Evolutionary conservation across 495 filamentous ascomycete genomes (phyloP).

Genomic region (Acidomyces sp.): DNA sequence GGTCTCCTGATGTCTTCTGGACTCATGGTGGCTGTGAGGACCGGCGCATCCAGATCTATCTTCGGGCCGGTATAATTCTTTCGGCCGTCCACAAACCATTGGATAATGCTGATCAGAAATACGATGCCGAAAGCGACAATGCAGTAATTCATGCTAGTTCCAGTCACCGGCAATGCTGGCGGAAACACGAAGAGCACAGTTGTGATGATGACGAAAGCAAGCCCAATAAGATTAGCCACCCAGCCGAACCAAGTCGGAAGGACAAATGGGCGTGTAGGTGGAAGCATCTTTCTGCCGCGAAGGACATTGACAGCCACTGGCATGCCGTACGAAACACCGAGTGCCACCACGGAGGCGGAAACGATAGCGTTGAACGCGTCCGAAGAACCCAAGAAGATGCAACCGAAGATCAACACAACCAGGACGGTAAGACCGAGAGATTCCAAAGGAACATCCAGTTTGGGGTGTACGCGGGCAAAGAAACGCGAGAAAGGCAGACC

Average conservation of each 20-base stretch:
- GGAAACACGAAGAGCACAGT: constrained; percentile 70
- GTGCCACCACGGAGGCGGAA: constrained; percentile 55
- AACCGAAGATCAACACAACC: constrained; percentile 56
- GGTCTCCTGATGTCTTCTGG: background rate
- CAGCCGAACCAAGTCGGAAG: constrained; percentile 46
- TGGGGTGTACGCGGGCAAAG: constrained; percentile 52
- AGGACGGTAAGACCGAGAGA: constrained; percentile 51
- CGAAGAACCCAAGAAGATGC: constrained; percentile 62
- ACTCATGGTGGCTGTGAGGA: constrained; percentile 3
- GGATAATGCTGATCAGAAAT: constrained; percentile 47
- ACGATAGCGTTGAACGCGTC: constrained; percentile 56
- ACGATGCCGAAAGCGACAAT: constrained; percentile 58
- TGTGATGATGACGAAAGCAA: constrained; percentile 51
- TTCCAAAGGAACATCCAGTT: constrained; percentile 54
- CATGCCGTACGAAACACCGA: constrained; percentile 60
- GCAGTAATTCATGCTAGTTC: constrained; percentile 51
- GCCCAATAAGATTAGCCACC: constrained; percentile 50
- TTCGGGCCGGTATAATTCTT: constrained; percentile 55
- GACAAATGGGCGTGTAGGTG: constrained; percentile 45
- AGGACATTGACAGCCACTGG: constrained; percentile 55
- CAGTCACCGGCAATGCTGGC: constrained; percentile 50
- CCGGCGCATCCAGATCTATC: constrained; percentile 7
- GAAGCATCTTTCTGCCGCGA: constrained; percentile 51
- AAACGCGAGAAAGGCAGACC: constrained; percentile 42
- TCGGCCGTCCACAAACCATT: constrained; percentile 61